Evolutionary conservation across 106 monocot genomes (phyloP).

Genomic region (Chionographis japonica): DNA sequence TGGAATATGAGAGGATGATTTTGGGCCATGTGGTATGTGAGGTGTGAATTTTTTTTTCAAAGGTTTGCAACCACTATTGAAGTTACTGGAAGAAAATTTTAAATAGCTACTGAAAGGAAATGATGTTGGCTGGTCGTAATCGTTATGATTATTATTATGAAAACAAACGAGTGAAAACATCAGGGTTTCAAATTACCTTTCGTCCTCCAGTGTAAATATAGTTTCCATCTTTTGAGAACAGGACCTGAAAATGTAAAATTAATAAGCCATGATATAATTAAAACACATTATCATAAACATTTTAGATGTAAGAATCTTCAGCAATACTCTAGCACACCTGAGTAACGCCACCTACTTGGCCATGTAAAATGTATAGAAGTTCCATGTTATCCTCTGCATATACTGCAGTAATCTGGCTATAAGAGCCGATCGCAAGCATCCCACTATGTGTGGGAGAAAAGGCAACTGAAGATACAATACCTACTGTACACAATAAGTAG

Average conservation of each 20-base stretch:
- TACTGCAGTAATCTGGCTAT: conserved; percentile 75
- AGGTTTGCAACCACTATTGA: no score
- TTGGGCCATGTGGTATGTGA: no score
- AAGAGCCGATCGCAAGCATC: conserved; percentile 85
- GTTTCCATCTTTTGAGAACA: conserved; percentile 94
- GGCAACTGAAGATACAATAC: conserved; percentile 80
- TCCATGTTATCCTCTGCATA: conserved; percentile 90
- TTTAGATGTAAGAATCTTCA: not conserved
- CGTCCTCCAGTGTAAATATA: conserved; percentile 90
- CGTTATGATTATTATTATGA: no score
- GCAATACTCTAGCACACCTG: conserved; percentile 41
- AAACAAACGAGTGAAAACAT: not conserved
- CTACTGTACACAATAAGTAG: conserved; percentile 19
- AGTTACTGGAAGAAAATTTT: no score
- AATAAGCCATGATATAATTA: not conserved
- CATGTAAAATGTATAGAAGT: conserved; percentile 91
- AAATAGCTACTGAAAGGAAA: no score
- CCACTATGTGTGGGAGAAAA: conserved; percentile 71
- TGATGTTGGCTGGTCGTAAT: not conserved
- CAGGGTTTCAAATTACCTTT: conserved; percentile 43
- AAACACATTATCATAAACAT: not conserved
- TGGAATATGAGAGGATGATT: no score
- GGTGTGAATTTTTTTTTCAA: no score
- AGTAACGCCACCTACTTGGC: conserved; percentile 92
- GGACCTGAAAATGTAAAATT: conserved; percentile 35